Percentiles rank a stretch among this genome's conserved stretches.
Conservation (phyloP, 306 rosid species). For the Trifolium pratense region DNA sequence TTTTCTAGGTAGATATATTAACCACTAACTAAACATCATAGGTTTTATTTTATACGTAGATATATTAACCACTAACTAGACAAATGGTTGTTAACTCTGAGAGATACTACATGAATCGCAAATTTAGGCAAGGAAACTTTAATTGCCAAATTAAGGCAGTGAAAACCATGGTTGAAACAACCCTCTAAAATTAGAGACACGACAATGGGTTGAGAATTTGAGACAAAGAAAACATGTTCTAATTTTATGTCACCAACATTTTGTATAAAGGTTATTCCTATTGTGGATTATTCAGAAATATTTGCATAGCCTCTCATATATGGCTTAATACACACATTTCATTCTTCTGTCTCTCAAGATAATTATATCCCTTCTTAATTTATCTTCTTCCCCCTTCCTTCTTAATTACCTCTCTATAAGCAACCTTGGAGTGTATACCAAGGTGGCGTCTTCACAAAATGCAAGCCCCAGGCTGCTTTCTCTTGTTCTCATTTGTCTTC, state of each 20-base stretch:
- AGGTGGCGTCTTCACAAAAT: conserved; percentile 35
- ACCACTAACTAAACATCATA: conserved; percentile 2
- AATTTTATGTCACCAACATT: conserved; percentile 31
- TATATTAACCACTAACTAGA: conserved; percentile 27
- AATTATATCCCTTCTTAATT: conserved; percentile 34
- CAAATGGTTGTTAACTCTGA: conserved; percentile 3
- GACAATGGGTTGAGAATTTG: background rate
- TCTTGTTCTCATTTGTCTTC: conserved; percentile 33
- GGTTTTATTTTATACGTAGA: background rate
- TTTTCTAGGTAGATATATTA: background rate
- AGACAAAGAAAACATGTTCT: conserved; percentile 8
- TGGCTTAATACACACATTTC: background rate
- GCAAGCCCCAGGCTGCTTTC: conserved; percentile 41
- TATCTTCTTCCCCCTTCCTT: background rate
- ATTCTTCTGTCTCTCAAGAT: conserved; percentile 19
- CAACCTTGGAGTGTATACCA: conserved; percentile 44
- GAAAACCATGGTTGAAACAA: conserved; percentile 31
- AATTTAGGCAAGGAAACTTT: conserved; percentile 29
- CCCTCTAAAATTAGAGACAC: conserved; percentile 36
- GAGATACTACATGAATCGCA: conserved; percentile 16
- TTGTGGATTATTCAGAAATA: conserved; percentile 36
- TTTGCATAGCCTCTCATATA: conserved; percentile 41
- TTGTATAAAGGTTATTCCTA: background rate
- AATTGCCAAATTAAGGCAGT: conserved; percentile 10
- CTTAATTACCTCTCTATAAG: conserved; percentile 4